These are phyloP conservation scores for Solanum commersonii DNA, from an alignment of 257 asterid species.

Conservation along the genomic window DNA sequence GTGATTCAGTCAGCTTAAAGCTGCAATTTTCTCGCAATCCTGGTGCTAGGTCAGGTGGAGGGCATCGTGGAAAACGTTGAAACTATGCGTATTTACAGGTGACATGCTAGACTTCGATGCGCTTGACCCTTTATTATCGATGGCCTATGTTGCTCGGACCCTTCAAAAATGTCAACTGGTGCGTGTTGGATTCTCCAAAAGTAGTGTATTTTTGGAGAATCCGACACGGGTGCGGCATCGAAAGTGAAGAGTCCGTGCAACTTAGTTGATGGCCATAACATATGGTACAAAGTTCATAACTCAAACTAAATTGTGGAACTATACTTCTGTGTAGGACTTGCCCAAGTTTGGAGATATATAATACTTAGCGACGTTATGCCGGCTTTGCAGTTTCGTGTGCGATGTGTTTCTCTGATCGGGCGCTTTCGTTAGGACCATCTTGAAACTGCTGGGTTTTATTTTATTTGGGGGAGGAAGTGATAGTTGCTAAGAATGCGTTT, in stretches of 20 bases:
- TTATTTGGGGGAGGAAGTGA: not conserved
- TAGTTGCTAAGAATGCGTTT: not conserved
- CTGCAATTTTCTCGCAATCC: slow-evolving; percentile 56
- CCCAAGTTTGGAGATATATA: slow-evolving; percentile 4
- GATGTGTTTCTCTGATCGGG: not conserved
- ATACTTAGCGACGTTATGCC: slow-evolving; percentile 7
- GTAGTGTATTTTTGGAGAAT: not conserved
- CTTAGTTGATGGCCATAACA: slow-evolving; percentile 12
- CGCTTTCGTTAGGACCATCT: slow-evolving; percentile 1
- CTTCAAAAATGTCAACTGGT: not conserved
- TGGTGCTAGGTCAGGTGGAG: slow-evolving; percentile 68
- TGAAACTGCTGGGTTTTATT: not conserved
- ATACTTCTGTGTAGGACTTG: slow-evolving; percentile 49
- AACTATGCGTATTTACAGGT: slow-evolving; percentile 33
- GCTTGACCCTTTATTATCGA: slow-evolving; percentile 23
- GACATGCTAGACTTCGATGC: slow-evolving; percentile 26
- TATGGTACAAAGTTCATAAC: slow-evolving; percentile 5
- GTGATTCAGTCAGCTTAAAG: slow-evolving; percentile 36
- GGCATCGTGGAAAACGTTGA: slow-evolving; percentile 45
- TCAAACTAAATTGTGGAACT: slow-evolving; percentile 23
- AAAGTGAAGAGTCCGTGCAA: not conserved
- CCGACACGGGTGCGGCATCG: not conserved
- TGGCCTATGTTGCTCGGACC: slow-evolving; percentile 1
- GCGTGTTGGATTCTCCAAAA: not conserved
- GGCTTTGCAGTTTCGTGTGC: slow-evolving; percentile 17